These are phyloP conservation scores for Alternaria sp. DNA, from an alignment of 2,329 filamentous ascomycete genomes.

Conservation along the genomic window DNA sequence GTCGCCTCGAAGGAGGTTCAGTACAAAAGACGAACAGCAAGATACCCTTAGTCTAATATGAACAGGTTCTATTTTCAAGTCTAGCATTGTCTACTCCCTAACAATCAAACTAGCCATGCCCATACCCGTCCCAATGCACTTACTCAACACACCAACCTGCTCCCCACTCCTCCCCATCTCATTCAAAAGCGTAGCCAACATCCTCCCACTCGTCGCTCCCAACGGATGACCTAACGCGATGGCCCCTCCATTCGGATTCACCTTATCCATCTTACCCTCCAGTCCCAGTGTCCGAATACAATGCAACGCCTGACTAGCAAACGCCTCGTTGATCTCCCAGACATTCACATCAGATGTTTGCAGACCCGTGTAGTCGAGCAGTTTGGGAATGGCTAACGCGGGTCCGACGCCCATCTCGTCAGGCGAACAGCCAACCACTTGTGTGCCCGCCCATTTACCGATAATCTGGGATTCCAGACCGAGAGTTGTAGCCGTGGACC, in stretches of 20 bases:
- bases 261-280: conserved; percentile 70
- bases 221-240: conserved; percentile 94
- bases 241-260: conserved; percentile 92
- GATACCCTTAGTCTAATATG: background rate
- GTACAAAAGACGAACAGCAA: background rate
- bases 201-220: conserved; percentile 83
- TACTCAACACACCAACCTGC: conserved; percentile 84
- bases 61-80: background rate
- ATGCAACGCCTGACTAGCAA: conserved; percentile 69
- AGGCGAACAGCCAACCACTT: conserved; percentile 78
- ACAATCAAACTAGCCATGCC: conserved; percentile 61
- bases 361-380: conserved; percentile 74
- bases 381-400: conserved; percentile 81
- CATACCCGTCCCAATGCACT: conserved; percentile 71
- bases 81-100: conserved; percentile 44
- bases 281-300: conserved; percentile 74
- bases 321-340: conserved; percentile 94
- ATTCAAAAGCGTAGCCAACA: conserved; percentile 76
- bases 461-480: conserved; percentile 74
- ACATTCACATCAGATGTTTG: conserved; percentile 72
- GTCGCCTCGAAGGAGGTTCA: background rate
- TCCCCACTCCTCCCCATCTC: conserved; percentile 70
- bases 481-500: conserved; percentile 76
- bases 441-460: conserved; percentile 80
- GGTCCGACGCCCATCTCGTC: conserved; percentile 96